Evolutionary conservation across 768 basidiomycete genomes (phyloP).

Genomic region (Sporobolomyces roseus): DNA sequence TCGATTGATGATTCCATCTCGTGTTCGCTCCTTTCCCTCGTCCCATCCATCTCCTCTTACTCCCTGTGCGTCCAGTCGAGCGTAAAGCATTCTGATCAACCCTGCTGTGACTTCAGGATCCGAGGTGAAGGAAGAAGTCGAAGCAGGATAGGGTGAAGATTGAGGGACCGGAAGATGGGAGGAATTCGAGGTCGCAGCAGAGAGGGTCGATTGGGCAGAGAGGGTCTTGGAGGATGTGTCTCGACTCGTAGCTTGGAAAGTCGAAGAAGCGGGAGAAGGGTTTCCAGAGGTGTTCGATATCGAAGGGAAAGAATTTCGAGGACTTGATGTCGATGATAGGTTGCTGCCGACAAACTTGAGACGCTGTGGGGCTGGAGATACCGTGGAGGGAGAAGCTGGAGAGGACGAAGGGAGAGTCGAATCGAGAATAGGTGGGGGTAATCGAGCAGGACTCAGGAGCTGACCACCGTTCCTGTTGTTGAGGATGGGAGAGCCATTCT

Average conservation of each 20-base stretch:
- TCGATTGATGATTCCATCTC: constrained; percentile 54
- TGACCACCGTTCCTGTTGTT: background rate
- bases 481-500: background rate
- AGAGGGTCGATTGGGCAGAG: constrained; percentile 23
- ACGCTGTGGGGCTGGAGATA: background rate
- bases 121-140: constrained; percentile 12
- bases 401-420: constrained; percentile 1
- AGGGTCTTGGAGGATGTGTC: constrained; percentile 9
- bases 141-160: constrained; percentile 9
- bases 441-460: constrained; percentile 2
- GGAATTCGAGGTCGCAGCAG: constrained; percentile 35
- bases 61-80: constrained; percentile 79
- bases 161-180: constrained; percentile 11
- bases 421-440: constrained; percentile 10
- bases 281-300: background rate
- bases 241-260: background rate
- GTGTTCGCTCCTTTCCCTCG: constrained; percentile 87
- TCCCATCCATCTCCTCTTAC: constrained; percentile 92
- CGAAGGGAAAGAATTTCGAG: background rate
- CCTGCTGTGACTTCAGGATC: constrained; percentile 52
- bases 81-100: constrained; percentile 81
- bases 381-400: constrained; percentile 2
- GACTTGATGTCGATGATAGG: background rate
- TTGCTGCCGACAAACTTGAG: constrained; percentile 2
- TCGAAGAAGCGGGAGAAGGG: constrained; percentile 7